phyloP scores from a whole-genome alignment of 768 basidiomycete genomes.

The Leccinum subtestaceum region DNA sequence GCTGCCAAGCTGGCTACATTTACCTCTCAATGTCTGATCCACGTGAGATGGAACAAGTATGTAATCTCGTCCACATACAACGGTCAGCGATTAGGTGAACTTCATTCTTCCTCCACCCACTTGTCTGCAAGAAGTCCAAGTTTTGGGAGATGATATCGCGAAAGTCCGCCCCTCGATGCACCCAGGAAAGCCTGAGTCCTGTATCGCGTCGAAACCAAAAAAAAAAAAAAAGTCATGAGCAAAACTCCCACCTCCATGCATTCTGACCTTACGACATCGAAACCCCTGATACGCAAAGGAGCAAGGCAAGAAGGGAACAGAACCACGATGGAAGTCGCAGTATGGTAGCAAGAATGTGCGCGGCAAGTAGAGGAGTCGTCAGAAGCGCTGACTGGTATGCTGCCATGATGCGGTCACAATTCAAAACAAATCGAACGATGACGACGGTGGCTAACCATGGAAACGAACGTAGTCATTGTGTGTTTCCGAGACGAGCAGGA shows the following conservation, averaged over 20 bases:
- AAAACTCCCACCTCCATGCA: neutral
- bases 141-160: slow-evolving; percentile 58
- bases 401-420: slow-evolving; percentile 28
- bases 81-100: neutral
- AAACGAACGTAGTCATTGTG: slow-evolving; percentile 76
- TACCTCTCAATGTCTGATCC: neutral
- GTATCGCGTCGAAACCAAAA: neutral
- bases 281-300: slow-evolving; percentile 39
- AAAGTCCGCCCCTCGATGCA: slow-evolving; percentile 48
- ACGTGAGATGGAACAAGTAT: slow-evolving; percentile 1
- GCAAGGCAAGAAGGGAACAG: slow-evolving; percentile 45
- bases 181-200: slow-evolving; percentile 45
- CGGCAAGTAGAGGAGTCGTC: slow-evolving; percentile 56
- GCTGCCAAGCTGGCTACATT: neutral
- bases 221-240: slow-evolving; percentile 15
- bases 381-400: slow-evolving; percentile 79
- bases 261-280: slow-evolving; percentile 53
- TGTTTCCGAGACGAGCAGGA: slow-evolving; percentile 70
- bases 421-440: slow-evolving; percentile 5
- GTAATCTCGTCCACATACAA: neutral
- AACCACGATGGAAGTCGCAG: slow-evolving; percentile 54
- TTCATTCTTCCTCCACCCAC: slow-evolving; percentile 65
- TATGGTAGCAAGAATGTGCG: slow-evolving; percentile 54
- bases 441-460: slow-evolving; percentile 51
- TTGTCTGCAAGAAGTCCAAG: slow-evolving; percentile 64